Conservation (phyloP, 768 basidiomycete species). For the Mycena capillaripes region DNA sequence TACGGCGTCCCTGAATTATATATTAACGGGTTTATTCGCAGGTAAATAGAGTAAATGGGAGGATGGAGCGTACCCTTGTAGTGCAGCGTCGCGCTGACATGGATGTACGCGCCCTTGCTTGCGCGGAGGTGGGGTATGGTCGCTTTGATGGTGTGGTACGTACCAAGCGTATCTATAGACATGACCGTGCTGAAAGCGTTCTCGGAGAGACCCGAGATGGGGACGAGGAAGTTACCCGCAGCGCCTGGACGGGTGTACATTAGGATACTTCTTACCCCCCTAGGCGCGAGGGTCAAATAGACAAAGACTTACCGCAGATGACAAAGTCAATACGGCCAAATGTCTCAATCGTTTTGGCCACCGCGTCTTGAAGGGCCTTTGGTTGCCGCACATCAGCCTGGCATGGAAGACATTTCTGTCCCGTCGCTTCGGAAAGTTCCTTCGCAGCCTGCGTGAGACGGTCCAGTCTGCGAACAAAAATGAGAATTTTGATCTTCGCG, state of each 20-base stretch:
- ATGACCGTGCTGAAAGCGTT: constrained; percentile 95
- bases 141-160: constrained; percentile 95
- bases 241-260: constrained; percentile 69
- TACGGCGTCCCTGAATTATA: constrained; percentile 75
- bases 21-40: constrained; percentile 1
- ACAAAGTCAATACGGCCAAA: constrained; percentile 96
- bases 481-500: constrained; percentile 10
- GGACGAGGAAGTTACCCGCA: constrained; percentile 95
- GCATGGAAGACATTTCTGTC: constrained; percentile 76
- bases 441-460: constrained; percentile 78
- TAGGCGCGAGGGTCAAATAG: too few relatives aligned
- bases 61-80: constrained; percentile 70
- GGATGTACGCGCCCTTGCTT: constrained; percentile 86
- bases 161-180: constrained; percentile 95
- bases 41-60: background rate
- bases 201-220: constrained; percentile 86
- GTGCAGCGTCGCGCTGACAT: constrained; percentile 92
- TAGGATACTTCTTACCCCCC: background rate
- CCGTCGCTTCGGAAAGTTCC: constrained; percentile 79
- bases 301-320: constrained; percentile 80
- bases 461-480: constrained; percentile 65
- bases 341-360: constrained; percentile 76
- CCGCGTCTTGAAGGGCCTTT: constrained; percentile 80
- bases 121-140: constrained; percentile 82
- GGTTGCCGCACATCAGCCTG: constrained; percentile 90